Base-by-base conservation (phyloP, 2,329 filamentous ascomycete genomes). In the Xylaria polymorpha region DNA sequence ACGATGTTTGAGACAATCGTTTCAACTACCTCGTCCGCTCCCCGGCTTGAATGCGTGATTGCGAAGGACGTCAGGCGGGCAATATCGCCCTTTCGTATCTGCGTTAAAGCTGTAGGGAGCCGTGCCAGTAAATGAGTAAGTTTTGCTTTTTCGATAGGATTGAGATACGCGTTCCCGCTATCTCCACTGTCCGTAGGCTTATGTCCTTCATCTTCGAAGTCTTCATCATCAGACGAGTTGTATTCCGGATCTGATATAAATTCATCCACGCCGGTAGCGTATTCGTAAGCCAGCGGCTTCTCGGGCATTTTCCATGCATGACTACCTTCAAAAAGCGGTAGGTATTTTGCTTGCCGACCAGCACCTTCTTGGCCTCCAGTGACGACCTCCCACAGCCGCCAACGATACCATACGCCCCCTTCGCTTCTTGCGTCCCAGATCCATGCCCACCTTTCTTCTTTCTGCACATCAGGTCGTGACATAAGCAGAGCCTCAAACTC, bases 401-500 rank as follows among this genome's bases (percentile, higher is more conserved):
- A 98, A 51, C 96, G 90, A 80, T 98, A 98, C 87, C 94, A 99
- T 18, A 97, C 88, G 18, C 92, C 95, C 32, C 90, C 94, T 71
- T 86, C 85, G 76, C 90, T 94, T 72, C 90, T 87, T 22, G 94
- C 87, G 79, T 98, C 92, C 91, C 93, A 99, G 5, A 99, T 85
- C 92, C 94, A 99, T 0, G 94, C 92, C 90, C 95, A 98, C 73
- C 91, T 94, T 79, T 97, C 93, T 68, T 97, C 93, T 48, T 86
- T 87, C 78, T 97, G 93, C 0, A 98, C 92, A 64, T 94, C 90
- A 0, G 92, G 88, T 20, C 93, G 86, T 59, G 91, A 91, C 96
- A 98, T 98, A 7, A 99, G 86, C 1, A 97, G 84, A 5, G 94
- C 94, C 80, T 99, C 96, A 69, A 97, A 97, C 76, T 96, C 93